Base-by-base conservation (phyloP, 805 yeast genomes). In the Candida verbasci region DNA sequence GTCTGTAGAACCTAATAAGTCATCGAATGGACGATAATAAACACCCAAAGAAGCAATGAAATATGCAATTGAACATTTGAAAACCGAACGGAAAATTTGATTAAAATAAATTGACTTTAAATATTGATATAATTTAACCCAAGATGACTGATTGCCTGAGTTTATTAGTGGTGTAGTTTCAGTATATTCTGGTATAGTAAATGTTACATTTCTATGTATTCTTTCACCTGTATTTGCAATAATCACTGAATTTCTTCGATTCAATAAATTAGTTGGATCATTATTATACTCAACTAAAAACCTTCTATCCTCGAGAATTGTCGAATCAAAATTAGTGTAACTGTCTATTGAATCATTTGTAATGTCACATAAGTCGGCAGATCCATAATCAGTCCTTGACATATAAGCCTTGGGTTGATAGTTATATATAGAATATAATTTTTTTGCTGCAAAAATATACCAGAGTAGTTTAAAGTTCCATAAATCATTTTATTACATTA, bases 1-100 rank as follows among this genome's bases (percentile, higher is more conserved):
- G 56, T 83, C 89, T 17, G 84, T 70, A 24, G 60, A 53, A 0
- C 94, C 94, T 29, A 84, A 52, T 2, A 77, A 41, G 12, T 56
- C 47, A 9, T 79, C 68, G 31, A 80, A 60, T 1, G 72, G 60
- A 1, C 68, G 50, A 46, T 69, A 70, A 54, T 81, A 84, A 12
- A 86, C 93, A 1, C 80, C 85, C 39, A 83, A 50, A 0, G 94
- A 81, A 1, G 88, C 91, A 1, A 85, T 40, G 8, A 81, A 60
- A 51, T 86, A 86, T 1, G 93, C 82, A n/a, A 85, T 40, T 0
- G 89, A 68, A 47, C 91, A 82, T 47, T 85, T 84, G 30, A 81
- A 33, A 2, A 76, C 78, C 28, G 46, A 55, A 17, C 54, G 49
- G 32, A 45, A 44, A 12, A 40, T 20, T 11, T 55, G 53, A 31